Base-by-base conservation (phyloP, 192 early-diverging fungal species). In the Glomus cerebriforme region DNA sequence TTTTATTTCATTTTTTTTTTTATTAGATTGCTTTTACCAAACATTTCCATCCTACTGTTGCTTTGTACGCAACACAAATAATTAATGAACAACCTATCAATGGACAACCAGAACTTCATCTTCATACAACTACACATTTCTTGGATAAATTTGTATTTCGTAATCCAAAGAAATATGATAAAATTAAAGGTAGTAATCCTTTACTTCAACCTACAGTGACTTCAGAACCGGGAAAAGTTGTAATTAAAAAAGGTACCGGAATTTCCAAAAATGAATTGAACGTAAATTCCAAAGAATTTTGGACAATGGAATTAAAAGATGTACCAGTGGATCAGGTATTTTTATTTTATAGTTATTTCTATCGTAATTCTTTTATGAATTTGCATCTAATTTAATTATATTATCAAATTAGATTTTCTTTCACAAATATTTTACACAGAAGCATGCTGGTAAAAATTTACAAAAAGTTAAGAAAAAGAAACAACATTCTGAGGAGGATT, bases 81-180 rank as follows among this genome's bases (percentile, higher is more conserved):
- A 84, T 96, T 58, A 85, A 89, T 22, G 88, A 92, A 22, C 82
- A 91, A 79, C 86, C 88, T 32, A 95, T 97, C 58, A 78, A 86
- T 54, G 83, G 82, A 27, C 87, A 90, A 24, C 91, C 92, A 78
- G 95, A 96, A 73, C 88, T 99, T 70, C 93, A 95, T 81, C 93
- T 92, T 81, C 95, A 97, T 84, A 96, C 96, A 15, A 85, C 98
- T 59, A 85, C 92, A 65, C 95, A 96, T 79, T 99, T 99, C 88
- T 89, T 99, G 64, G 96, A 99, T 80, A 89, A 93, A 54, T 98
- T 99, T 89, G 94, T 98, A 31, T 97, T 92, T 86, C 95, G 96
- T 84, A 96, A 96, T 87, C 93, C 97, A 59, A 97, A 97, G 85
- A 92, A 92, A 77, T 78, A 83, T 32, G 62, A 89, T 92, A 54